Conservation (phyloP, 345 rosid genomes). For the Rhodamnia rubescens region DNA sequence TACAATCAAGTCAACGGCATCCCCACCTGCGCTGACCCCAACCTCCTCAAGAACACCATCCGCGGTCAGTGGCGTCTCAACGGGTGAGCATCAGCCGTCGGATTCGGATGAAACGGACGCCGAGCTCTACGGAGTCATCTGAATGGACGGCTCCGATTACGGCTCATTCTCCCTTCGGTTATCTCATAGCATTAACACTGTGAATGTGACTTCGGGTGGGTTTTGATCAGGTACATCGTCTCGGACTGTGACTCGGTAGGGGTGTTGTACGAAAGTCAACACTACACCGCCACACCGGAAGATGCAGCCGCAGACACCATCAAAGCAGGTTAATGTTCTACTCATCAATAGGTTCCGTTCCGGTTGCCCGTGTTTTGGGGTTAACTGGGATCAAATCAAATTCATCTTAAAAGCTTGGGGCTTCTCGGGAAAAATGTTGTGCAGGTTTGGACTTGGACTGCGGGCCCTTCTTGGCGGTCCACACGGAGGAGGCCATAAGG, state of each 20-base stretch:
- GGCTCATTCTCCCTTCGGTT: background rate
- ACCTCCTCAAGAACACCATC: slow-evolving; percentile 64
- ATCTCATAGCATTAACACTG: background rate
- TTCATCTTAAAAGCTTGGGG: background rate
- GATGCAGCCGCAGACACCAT: slow-evolving; percentile 76
- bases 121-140: background rate
- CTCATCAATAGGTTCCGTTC: background rate
- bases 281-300: slow-evolving; percentile 65
- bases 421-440: background rate
- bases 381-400: background rate
- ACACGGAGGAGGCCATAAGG: slow-evolving; percentile 55
- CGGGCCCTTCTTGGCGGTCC: slow-evolving; percentile 71
- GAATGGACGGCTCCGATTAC: background rate
- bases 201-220: background rate
- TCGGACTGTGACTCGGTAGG: slow-evolving; percentile 92
- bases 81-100: slow-evolving; percentile 29
- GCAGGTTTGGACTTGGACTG: slow-evolving; percentile 82
- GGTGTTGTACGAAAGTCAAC: slow-evolving; percentile 61
- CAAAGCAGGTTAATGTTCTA: slow-evolving; percentile 40
- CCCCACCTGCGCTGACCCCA: slow-evolving; percentile 88
- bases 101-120: background rate
- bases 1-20: slow-evolving; percentile 93
- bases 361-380: background rate
- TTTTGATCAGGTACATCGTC: slow-evolving; percentile 53
- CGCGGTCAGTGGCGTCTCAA: slow-evolving; percentile 85